Evolutionary conservation across 148 eudicot genomes (phyloP), one percentile per base, ranked within the genome.

Genomic region (Arctostaphylos glauca): DNA sequence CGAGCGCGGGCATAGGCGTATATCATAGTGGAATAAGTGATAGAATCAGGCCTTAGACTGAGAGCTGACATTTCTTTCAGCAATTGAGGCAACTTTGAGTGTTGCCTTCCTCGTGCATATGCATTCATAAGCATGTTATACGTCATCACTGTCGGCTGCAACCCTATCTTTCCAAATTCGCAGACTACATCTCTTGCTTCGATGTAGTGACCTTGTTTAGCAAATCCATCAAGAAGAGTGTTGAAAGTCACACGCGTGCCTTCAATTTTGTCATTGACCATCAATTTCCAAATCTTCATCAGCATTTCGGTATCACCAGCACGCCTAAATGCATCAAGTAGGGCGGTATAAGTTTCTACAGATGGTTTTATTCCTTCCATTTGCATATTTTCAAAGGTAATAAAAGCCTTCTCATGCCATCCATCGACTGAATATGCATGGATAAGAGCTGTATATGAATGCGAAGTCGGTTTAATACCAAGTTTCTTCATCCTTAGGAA

Each of bases 41-140:
- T 73, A 6, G 97, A 91, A 86, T 96, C 99, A 7, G 99, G 99
- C 86, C 87, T 96, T 73, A 96, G 71, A 82, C 88, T 84, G 16
- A 93, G 88, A 50, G 86, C 88, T 3, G 84, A 86, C 99, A 96
- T 96, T 84, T 96, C 99, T 67, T 93, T 91, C 84, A 96, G 84
- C 75, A 96, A 79, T 73, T 96, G 94, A 3, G 99, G 99, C 72
- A 96, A 70, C 86, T 92, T 96, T 25, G 83, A 84, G n/a, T 93
- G 89, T 80, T 92, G 95, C 70, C 99, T 98, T 78, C 97, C 99
- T 64, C 97, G 86, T 31, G 94, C 97, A 85, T 96, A 96, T 48
- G 99, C 98, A 81, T 96, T 96, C 85, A 96, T 92, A 62, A 96
- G 90, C 97, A 96, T 96, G 84, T 96, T 96, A 80, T 93, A 96